A percentile compares a stretch with the other conserved stretches of the same genome.
Evolutionary conservation across 257 asterid species (phyloP).

Genomic region (Cinchona pubescens): DNA sequence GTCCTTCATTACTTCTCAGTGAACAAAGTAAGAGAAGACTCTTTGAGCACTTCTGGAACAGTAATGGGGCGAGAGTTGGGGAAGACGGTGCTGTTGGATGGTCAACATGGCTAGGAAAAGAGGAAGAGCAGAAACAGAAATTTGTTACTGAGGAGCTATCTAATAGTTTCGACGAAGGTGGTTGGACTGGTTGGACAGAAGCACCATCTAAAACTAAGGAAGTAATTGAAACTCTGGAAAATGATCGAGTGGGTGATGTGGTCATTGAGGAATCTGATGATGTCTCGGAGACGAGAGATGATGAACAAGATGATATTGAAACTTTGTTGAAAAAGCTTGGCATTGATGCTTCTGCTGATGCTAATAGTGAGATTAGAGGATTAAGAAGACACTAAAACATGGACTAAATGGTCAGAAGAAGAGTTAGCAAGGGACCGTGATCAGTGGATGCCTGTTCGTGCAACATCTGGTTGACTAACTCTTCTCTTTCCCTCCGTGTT

Average conservation of each 20-base stretch:
- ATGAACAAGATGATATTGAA: slow-evolving; percentile 63
- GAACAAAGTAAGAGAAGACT: slow-evolving; percentile 85
- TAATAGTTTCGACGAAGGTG: slow-evolving; percentile 64
- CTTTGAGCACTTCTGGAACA: slow-evolving; percentile 92
- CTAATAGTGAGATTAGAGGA: slow-evolving; percentile 60
- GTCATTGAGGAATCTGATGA: slow-evolving; percentile 50
- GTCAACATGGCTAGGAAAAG: slow-evolving; percentile 90
- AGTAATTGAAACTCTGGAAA: slow-evolving; percentile 35
- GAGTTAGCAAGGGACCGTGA: slow-evolving; percentile 63
- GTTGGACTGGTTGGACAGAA: slow-evolving; percentile 98
- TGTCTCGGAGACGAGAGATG: slow-evolving; percentile 47
- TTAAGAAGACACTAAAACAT: slow-evolving; percentile 71
- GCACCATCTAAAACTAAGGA: slow-evolving; percentile 53
- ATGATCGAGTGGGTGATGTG: slow-evolving; percentile 34
- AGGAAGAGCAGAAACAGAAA: slow-evolving; percentile 84
- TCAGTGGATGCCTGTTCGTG: slow-evolving; percentile 84
- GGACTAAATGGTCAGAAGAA: slow-evolving; percentile 85
- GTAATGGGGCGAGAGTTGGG: slow-evolving; percentile 89
- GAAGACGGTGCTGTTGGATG: slow-evolving; percentile 97
- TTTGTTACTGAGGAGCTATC: slow-evolving; percentile 60
- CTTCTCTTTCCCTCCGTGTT: not conserved
- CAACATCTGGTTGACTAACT: slow-evolving; percentile 53
- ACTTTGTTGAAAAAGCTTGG: slow-evolving; percentile 83
- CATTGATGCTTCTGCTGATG: slow-evolving; percentile 74
- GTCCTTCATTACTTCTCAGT: slow-evolving; percentile 71